Percentiles rank a stretch among this genome's conserved stretches.
Evolutionary conservation across 106 monocot species (phyloP).

Genomic region (Dendrobium nobile): DNA sequence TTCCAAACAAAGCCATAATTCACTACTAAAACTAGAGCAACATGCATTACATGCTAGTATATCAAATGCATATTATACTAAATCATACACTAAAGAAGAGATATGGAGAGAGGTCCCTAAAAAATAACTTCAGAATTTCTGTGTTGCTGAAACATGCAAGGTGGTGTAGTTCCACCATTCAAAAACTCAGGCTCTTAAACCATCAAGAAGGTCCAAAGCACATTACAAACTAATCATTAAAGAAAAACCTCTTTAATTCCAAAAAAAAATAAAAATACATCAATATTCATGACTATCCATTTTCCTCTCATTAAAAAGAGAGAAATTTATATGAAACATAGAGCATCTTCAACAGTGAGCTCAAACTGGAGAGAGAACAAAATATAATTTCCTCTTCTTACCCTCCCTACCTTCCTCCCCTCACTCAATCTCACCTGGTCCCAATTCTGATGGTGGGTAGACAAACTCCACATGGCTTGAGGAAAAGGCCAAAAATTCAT

Average conservation of each 20-base stretch:
- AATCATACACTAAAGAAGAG: too few relatives aligned
- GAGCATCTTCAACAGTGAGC: constrained; percentile 1
- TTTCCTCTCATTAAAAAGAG: not conserved
- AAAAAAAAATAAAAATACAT: not conserved
- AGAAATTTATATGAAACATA: not conserved
- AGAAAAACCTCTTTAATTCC: not conserved
- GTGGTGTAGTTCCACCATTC: too few relatives aligned
- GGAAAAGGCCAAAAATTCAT: not conserved
- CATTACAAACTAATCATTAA: not conserved
- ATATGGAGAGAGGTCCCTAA: too few relatives aligned
- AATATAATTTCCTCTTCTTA: not conserved
- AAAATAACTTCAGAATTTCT: too few relatives aligned
- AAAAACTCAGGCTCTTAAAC: too few relatives aligned
- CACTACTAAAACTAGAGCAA: too few relatives aligned
- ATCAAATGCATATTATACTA: too few relatives aligned
- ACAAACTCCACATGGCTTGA: constrained; percentile 11
- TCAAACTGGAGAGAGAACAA: not conserved
- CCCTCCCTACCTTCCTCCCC: not conserved
- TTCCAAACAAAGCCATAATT: too few relatives aligned
- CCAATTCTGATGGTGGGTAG: not conserved
- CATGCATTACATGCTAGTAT: too few relatives aligned
- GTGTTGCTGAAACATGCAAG: too few relatives aligned
- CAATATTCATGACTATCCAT: not conserved
- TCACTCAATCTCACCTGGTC: not conserved
- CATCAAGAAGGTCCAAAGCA: too few relatives aligned